Conservation (phyloP, 2,329 filamentous ascomycete genomes). For the Chrysosporium keratinophilum region DNA sequence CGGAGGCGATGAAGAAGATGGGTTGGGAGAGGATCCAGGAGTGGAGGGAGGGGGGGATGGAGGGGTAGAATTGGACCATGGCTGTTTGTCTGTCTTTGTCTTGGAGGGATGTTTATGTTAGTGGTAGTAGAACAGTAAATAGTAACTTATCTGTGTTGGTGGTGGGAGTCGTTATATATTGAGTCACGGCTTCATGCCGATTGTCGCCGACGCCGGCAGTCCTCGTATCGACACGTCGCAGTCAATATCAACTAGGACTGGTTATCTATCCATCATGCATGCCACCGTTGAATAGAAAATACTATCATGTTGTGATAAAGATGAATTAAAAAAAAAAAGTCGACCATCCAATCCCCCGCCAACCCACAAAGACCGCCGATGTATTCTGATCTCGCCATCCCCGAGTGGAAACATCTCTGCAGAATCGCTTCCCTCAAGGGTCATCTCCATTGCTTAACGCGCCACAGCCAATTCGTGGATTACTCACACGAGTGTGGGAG, state of each 20-base stretch:
- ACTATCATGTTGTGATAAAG: too few species aligned
- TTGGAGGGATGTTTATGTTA: too few species aligned
- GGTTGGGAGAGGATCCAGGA: constrained; percentile 57
- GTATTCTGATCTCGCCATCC: constrained; percentile 47
- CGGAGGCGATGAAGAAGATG: constrained; percentile 66
- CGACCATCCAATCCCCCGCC: constrained; percentile 28
- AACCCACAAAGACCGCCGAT: constrained; percentile 33
- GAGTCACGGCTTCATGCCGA: too few species aligned
- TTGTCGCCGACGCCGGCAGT: too few species aligned
- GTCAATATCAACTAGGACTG: too few species aligned
- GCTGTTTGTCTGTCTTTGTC: background rate
- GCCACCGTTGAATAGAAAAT: too few species aligned
- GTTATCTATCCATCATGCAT: too few species aligned
- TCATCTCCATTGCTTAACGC: constrained; percentile 46
- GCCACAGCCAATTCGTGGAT: constrained; percentile 43
- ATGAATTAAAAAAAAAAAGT: constrained; percentile 26
- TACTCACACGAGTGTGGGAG: constrained; percentile 44
- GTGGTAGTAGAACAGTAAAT: background rate
- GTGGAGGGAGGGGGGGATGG: constrained; percentile 46
- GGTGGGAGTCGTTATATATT: too few species aligned
- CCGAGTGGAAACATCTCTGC: constrained; percentile 47
- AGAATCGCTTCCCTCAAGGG: constrained; percentile 50
- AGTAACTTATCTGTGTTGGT: too few species aligned
- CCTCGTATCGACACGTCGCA: too few species aligned
- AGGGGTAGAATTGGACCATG: constrained; percentile 52